phyloP scores from a whole-genome alignment of 768 basidiomycete genomes.

The Suillus subaureus region DNA sequence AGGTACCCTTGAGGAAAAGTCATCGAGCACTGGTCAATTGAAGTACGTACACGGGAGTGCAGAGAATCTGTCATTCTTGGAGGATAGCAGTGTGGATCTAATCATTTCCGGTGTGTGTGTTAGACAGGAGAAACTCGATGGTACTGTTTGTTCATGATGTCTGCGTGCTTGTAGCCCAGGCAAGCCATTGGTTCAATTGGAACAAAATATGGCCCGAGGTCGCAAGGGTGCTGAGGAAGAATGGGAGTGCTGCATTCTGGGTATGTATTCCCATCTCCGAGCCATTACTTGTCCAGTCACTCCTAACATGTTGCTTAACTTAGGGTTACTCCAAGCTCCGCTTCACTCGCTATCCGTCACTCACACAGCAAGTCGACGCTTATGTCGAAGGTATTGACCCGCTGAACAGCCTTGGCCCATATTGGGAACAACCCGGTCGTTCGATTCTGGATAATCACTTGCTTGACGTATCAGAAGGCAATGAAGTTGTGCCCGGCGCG shows the following conservation, averaged over 20 bases:
- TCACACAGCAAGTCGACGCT: constrained; percentile 59
- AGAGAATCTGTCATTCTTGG: constrained; percentile 55
- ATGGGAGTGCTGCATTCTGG: constrained; percentile 76
- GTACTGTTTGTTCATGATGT: background rate
- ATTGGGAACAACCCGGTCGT: constrained; percentile 81
- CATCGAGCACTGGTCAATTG: constrained; percentile 22
- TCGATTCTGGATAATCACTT: constrained; percentile 73
- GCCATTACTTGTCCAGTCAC: background rate
- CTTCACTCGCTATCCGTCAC: constrained; percentile 57
- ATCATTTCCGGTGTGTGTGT: constrained; percentile 58
- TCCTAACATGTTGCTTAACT: background rate
- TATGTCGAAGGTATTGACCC: constrained; percentile 62
- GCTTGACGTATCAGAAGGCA: constrained; percentile 61
- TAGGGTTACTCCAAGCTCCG: constrained; percentile 71
- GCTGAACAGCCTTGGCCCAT: constrained; percentile 57
- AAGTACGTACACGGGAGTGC: constrained; percentile 45
- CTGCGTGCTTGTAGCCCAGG: constrained; percentile 56
- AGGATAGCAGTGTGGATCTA: constrained; percentile 62
- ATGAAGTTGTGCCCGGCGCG: constrained; percentile 32
- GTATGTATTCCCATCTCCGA: constrained; percentile 38
- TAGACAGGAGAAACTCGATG: background rate
- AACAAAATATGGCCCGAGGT: constrained; percentile 69
- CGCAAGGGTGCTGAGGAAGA: constrained; percentile 55
- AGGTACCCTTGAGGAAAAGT: constrained; percentile 25
- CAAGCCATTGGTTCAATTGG: constrained; percentile 85